These are phyloP conservation scores for Carex arenaria DNA, from an alignment of 202 grass and related monocot species.

Conservation along the genomic window DNA sequence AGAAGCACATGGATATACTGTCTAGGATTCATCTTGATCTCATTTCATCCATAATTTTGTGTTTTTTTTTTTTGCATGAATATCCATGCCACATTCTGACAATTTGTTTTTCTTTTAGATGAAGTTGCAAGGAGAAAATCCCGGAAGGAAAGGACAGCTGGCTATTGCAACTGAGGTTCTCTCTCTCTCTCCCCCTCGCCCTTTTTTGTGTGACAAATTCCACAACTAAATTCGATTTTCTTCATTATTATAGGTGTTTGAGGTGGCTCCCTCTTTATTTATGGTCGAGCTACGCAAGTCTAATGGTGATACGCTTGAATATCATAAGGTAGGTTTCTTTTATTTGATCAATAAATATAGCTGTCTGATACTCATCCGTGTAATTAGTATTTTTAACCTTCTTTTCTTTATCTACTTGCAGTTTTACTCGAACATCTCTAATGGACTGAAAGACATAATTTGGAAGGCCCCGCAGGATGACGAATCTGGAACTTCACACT, in stretches of 20 bases:
- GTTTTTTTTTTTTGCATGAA: not conserved
- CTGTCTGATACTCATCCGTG: not conserved
- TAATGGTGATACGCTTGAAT: conserved; percentile 86
- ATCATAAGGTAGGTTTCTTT: conserved; percentile 55
- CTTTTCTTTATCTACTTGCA: conserved; percentile 5
- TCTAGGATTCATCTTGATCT: not conserved
- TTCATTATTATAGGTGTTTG: conserved; percentile 61
- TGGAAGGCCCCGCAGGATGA: conserved; percentile 50
- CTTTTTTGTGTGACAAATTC: not conserved
- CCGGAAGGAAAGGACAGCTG: conserved; percentile 90
- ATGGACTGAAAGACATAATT: conserved; percentile 77
- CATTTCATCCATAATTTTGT: not conserved
- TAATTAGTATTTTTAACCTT: not conserved
- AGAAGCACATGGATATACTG: not conserved
- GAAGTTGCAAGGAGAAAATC: conserved; percentile 86
- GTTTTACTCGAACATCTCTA: conserved; percentile 83
- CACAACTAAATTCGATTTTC: not conserved
- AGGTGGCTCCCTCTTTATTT: conserved; percentile 80
- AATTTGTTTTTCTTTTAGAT: conserved; percentile 39
- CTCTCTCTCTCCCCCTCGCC: not conserved
- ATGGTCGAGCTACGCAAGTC: conserved; percentile 95
- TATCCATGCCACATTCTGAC: not conserved
- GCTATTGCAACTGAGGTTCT: conserved; percentile 77
- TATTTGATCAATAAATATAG: not conserved
- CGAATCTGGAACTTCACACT: conserved; percentile 19